Evolutionary conservation across 1,139 yeast genomes (phyloP).

Genomic region (Suhomyces bribrorum): DNA sequence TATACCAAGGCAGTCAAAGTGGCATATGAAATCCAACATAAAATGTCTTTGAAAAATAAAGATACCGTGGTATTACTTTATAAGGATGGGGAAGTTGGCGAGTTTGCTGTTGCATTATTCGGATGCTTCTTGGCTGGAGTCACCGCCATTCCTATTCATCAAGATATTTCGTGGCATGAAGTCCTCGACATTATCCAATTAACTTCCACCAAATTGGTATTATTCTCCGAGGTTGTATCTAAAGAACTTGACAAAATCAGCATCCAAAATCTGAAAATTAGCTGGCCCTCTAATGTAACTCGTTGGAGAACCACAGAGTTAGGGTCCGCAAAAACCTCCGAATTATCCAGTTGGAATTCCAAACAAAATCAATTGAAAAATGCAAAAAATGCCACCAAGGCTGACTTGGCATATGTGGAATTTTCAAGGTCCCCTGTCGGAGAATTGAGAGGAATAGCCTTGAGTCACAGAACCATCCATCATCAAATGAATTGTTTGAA

Average conservation of each 20-base stretch:
- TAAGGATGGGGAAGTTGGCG: slow-evolving; percentile 80
- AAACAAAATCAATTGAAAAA: slow-evolving; percentile 42
- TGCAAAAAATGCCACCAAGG: slow-evolving; percentile 14
- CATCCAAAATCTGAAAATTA: slow-evolving; percentile 36
- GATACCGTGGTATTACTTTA: slow-evolving; percentile 85
- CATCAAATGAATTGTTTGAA: slow-evolving; percentile 85
- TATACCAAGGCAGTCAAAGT: slow-evolving; percentile 82
- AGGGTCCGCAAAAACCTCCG: slow-evolving; percentile 61
- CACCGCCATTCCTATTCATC: slow-evolving; percentile 90
- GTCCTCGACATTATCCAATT: slow-evolving; percentile 68
- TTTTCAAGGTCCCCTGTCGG: slow-evolving; percentile 90
- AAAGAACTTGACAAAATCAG: slow-evolving; percentile 65
- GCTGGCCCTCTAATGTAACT: slow-evolving; percentile 48
- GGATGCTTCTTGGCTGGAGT: slow-evolving; percentile 95
- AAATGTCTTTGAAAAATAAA: slow-evolving; percentile 66
- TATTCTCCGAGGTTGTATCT: slow-evolving; percentile 77
- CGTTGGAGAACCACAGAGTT: slow-evolving; percentile 89
- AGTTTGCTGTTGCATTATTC: slow-evolving; percentile 79
- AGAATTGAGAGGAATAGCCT: slow-evolving; percentile 88
- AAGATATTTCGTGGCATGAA: slow-evolving; percentile 66
- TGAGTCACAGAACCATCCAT: slow-evolving; percentile 82
- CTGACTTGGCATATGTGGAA: slow-evolving; percentile 88
- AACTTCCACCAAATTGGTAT: slow-evolving; percentile 75
- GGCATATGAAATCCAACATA: slow-evolving; percentile 82
- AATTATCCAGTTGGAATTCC: slow-evolving; percentile 32